These are phyloP conservation scores for Kwoniella europaea DNA, from an alignment of 768 basidiomycete genomes.

Conservation along the genomic window DNA sequence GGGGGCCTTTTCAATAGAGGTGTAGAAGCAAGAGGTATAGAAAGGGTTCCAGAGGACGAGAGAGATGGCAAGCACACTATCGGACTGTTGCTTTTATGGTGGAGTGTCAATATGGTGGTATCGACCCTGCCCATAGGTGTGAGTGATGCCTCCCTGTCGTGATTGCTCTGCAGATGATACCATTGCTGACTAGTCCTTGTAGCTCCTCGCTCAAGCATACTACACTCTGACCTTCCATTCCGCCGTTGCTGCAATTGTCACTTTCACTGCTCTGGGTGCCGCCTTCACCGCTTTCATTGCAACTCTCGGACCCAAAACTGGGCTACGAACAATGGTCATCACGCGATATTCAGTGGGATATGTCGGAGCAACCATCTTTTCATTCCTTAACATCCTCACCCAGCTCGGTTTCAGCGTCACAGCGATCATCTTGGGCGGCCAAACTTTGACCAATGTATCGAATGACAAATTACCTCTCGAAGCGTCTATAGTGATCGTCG, in stretches of 20 bases:
- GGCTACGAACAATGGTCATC: conserved; percentile 64
- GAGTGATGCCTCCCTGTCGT: conserved; percentile 12
- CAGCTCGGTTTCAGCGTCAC: conserved; percentile 64
- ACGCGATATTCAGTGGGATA: conserved; percentile 58
- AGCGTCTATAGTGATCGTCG: conserved; percentile 63
- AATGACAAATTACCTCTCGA: conserved; percentile 62
- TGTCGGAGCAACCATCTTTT: conserved; percentile 63
- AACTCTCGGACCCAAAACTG: conserved; percentile 65
- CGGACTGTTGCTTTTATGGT: conserved; percentile 45
- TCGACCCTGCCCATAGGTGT: conserved; percentile 65
- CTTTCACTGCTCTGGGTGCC: conserved; percentile 62
- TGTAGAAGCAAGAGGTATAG: conserved; percentile 66
- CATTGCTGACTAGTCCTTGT: neutral
- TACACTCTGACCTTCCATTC: conserved; percentile 64
- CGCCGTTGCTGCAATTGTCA: conserved; percentile 61
- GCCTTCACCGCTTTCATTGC: conserved; percentile 64
- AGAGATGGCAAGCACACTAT: conserved; percentile 60
- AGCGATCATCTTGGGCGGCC: conserved; percentile 65
- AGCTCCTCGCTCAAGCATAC: conserved; percentile 61
- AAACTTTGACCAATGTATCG: conserved; percentile 62
- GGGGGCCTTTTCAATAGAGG: conserved; percentile 62
- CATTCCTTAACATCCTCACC: conserved; percentile 65
- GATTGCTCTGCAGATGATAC: neutral
- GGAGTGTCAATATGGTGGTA: conserved; percentile 64
- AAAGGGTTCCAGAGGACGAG: conserved; percentile 65